Evolutionary conservation across 2,329 filamentous ascomycete genomes (phyloP).

Genomic region (Alternaria gansuensis): DNA sequence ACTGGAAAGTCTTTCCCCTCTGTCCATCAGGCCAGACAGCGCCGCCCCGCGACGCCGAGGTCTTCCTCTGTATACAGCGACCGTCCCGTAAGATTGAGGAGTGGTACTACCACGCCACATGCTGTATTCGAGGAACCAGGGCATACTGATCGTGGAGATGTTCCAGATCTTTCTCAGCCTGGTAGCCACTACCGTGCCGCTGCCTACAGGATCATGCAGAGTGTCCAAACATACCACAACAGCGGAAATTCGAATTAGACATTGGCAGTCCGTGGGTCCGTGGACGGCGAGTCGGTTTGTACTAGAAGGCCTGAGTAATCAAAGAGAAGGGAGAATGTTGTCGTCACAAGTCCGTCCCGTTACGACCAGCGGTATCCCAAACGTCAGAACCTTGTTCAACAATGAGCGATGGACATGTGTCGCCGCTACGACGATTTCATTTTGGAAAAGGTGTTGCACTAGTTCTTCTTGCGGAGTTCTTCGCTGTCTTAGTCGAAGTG

Average conservation of each 20-base stretch:
- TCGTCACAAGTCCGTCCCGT: neutral
- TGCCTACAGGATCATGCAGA: neutral
- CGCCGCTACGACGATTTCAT: neutral
- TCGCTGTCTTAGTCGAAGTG: neutral
- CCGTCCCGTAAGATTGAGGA: neutral
- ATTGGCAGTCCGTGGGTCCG: neutral
- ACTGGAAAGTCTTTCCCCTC: neutral
- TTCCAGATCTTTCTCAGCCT: neutral
- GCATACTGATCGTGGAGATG: neutral
- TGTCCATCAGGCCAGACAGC: neutral
- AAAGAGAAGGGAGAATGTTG: neutral
- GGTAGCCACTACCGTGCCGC: neutral
- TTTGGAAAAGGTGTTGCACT: accelerated
- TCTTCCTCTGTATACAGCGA: slow-evolving; percentile 7
- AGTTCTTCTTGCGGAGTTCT: neutral
- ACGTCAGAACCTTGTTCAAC: slow-evolving; percentile 1
- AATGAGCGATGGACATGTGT: neutral
- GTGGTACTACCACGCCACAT: neutral
- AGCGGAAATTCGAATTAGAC: neutral
- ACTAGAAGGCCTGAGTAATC: neutral
- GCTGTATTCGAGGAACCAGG: neutral
- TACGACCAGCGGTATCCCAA: neutral
- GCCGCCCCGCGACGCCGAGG: neutral
- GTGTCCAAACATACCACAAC: neutral
- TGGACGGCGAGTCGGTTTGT: neutral